These are phyloP conservation scores for Penicillium sp. DNA, from an alignment of 2,329 filamentous ascomycete species.

Conservation along the genomic window DNA sequence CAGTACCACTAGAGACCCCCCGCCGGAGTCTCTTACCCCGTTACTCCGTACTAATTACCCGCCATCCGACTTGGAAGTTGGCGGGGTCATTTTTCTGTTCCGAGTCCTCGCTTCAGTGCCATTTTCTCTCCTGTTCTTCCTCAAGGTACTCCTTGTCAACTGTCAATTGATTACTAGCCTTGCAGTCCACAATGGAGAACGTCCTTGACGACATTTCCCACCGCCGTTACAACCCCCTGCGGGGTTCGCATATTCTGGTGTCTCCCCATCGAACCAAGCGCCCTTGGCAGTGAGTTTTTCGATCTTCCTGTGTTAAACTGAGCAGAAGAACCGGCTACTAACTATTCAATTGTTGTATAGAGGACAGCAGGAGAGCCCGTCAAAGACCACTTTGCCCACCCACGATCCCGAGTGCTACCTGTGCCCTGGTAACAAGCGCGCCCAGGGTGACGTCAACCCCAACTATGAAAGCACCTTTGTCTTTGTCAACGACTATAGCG, in stretches of 20 bases:
- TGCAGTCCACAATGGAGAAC: conserved; percentile 61
- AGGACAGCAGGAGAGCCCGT: conserved; percentile 74
- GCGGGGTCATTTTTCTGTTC: conserved; percentile 5
- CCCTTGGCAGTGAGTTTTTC: conserved; percentile 83
- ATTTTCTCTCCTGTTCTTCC: conserved; percentile 3
- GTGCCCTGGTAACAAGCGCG: conserved; percentile 87
- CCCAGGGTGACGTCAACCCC: conserved; percentile 83
- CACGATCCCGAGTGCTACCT: conserved; percentile 95
- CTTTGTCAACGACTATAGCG: conserved; percentile 97
- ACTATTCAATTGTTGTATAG: conserved; percentile 45
- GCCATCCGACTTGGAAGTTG: conserved; percentile 2
- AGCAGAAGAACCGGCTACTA: not conserved
- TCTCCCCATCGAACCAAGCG: conserved; percentile 96
- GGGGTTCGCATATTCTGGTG: conserved; percentile 88
- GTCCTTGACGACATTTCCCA: conserved; percentile 96
- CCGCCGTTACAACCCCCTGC: conserved; percentile 86
- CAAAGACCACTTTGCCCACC: conserved; percentile 68
- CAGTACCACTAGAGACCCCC: conserved; percentile 19
- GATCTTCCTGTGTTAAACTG: not conserved
- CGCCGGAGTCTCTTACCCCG: conserved; percentile 15
- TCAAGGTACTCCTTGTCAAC: conserved; percentile 13
- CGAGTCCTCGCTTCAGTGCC: not conserved
- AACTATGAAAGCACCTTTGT: conserved; percentile 85
- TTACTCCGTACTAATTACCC: not conserved
- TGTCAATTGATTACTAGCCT: not conserved